Evolutionary conservation across 23 red algal species (phyloP).

Genomic region (Cyanidioschyzon merolae): DNA sequence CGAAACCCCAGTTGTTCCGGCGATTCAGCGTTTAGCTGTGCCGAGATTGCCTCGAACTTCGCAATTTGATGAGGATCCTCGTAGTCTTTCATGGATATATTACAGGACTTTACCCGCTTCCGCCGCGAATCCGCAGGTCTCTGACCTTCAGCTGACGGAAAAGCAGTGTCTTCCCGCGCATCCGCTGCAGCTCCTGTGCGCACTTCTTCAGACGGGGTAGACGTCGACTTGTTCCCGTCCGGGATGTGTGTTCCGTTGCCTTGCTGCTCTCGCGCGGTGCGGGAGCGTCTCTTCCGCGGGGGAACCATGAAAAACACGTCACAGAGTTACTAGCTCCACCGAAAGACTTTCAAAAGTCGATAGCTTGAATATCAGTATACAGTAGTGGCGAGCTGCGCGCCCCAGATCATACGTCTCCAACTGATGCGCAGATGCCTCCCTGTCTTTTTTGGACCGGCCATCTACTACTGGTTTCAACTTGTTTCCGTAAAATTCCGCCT

Average conservation of each 20-base stretch:
- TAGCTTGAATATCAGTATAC: too few species aligned
- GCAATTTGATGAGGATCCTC: conserved; percentile 10
- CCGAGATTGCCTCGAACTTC: conserved; percentile 17
- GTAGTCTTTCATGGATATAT: conserved; percentile 1
- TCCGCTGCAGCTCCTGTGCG: neutral
- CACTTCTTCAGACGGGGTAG: neutral
- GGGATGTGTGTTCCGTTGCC: neutral
- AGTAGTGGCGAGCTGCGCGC: too few species aligned
- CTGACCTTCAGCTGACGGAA: neutral
- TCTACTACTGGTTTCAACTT: too few species aligned
- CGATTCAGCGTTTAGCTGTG: neutral
- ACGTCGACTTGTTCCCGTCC: neutral
- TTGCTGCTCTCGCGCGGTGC: neutral
- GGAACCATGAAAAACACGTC: neutral
- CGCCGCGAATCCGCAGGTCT: neutral
- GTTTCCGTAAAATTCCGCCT: too few species aligned
- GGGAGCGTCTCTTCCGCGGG: neutral
- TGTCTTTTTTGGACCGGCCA: too few species aligned
- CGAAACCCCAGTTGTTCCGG: conserved; percentile 13
- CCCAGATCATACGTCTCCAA: too few species aligned
- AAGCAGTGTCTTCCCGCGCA: neutral
- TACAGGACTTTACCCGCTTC: neutral
- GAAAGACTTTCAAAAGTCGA: too few species aligned
- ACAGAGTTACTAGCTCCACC: too few species aligned
- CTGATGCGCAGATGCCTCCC: too few species aligned